Evolutionary conservation across 768 basidiomycete genomes (phyloP).

Genomic region (Pleurotus eryngii): DNA sequence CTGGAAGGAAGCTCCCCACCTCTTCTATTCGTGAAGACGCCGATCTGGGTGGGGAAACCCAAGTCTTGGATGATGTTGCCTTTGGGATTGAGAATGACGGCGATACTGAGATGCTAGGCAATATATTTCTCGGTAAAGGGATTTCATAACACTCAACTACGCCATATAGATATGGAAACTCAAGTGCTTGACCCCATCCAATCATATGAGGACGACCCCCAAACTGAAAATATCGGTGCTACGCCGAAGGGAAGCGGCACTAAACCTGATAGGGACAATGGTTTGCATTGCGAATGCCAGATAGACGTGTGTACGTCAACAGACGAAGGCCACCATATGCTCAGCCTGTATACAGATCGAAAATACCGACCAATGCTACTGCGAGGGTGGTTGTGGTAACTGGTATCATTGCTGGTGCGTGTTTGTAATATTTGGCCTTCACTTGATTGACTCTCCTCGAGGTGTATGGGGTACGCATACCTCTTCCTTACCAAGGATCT

Average conservation of each 20-base stretch:
- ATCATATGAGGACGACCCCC: slow-evolving; percentile 16
- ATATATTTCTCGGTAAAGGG: neutral
- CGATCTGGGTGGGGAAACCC: slow-evolving; percentile 7
- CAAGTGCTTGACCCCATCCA: slow-evolving; percentile 20
- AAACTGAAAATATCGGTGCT: slow-evolving; percentile 5
- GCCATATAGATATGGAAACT: slow-evolving; percentile 38
- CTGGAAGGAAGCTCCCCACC: neutral
- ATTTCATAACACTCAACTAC: no score
- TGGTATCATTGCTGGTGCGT: slow-evolving; percentile 79
- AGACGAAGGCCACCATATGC: neutral
- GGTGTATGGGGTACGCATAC: slow-evolving; percentile 36
- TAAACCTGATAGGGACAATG: slow-evolving; percentile 17
- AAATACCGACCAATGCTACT: slow-evolving; percentile 53
- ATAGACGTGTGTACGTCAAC: slow-evolving; percentile 39
- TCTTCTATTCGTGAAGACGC: slow-evolving; percentile 12
- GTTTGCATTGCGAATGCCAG: slow-evolving; percentile 68
- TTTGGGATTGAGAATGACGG: slow-evolving; percentile 12
- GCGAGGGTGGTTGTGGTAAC: slow-evolving; percentile 67
- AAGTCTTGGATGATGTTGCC: slow-evolving; percentile 12
- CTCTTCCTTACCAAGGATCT: neutral
- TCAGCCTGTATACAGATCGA: slow-evolving; percentile 34
- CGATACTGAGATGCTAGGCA: slow-evolving; percentile 51
- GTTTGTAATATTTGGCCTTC: neutral
- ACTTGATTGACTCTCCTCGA: neutral
- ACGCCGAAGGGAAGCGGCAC: slow-evolving; percentile 8